phyloP scores from a whole-genome alignment of 768 basidiomycete species.

The Polyporus arcularius region DNA sequence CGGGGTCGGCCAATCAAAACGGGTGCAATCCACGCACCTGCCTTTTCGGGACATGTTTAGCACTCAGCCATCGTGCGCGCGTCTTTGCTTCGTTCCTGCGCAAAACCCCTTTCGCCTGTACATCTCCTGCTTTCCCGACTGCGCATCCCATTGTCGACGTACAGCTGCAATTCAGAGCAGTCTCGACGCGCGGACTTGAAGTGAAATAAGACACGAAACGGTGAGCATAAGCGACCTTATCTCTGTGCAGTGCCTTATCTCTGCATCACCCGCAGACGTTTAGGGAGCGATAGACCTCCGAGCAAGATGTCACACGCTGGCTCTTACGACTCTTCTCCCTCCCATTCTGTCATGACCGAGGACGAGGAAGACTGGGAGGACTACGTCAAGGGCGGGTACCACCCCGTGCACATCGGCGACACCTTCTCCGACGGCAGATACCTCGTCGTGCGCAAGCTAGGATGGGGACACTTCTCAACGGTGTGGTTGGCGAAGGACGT shows the following conservation, averaged over 20 bases:
- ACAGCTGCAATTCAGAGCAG: not conserved
- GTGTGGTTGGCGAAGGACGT: constrained; percentile 87
- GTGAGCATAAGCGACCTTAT: constrained; percentile 14
- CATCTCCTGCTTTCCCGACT: not conserved
- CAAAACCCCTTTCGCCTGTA: not conserved
- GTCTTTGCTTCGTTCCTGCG: constrained; percentile 6
- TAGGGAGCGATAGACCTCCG: constrained; percentile 5
- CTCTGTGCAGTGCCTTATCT: constrained; percentile 14
- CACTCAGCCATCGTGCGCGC: constrained; percentile 9
- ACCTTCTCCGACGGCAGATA: constrained; percentile 86
- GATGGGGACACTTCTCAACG: constrained; percentile 94
- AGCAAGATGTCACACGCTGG: constrained; percentile 34
- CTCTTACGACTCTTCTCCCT: constrained; percentile 59
- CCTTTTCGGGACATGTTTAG: constrained; percentile 16
- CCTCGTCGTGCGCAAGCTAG: constrained; percentile 89
- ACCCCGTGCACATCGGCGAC: constrained; percentile 95
- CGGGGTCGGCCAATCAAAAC: constrained; percentile 13
- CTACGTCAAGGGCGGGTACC: constrained; percentile 71
- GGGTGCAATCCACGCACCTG: constrained; percentile 2
- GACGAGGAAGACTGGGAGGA: constrained; percentile 96
- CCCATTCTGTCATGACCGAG: constrained; percentile 81
- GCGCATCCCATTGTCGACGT: not conserved
- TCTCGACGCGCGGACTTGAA: not conserved
- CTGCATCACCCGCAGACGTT: constrained; percentile 9
- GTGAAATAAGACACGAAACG: not conserved